phyloP scores from a whole-genome alignment of 306 rosid species.

The Dryas alaskensis region DNA sequence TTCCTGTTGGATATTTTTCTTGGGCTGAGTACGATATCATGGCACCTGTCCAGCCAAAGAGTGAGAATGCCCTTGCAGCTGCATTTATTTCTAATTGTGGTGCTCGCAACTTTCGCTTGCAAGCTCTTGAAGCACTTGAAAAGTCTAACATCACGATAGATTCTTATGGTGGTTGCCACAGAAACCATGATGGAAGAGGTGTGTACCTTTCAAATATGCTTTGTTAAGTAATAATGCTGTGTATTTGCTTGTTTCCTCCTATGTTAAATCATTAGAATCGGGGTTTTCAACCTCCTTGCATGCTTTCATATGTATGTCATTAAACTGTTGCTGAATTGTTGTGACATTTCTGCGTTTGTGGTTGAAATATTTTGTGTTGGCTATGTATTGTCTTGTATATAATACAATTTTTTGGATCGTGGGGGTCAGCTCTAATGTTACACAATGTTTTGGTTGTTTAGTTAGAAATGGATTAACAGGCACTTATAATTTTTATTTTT shows the following conservation, averaged over 20 bases:
- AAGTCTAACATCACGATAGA: constrained; percentile 55
- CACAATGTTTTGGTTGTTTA: background rate
- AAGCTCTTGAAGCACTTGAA: constrained; percentile 93
- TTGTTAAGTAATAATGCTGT: constrained; percentile 8
- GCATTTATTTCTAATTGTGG: constrained; percentile 98
- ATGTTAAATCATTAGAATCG: background rate
- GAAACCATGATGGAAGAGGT: constrained; percentile 85
- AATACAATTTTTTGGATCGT: background rate
- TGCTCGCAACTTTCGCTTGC: constrained; percentile 90
- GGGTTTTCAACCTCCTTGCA: constrained; percentile 1
- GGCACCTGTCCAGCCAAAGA: constrained; percentile 84
- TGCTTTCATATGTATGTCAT: background rate
- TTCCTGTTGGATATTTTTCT: constrained; percentile 97
- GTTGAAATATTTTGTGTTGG: background rate
- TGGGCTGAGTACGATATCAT: constrained; percentile 99
- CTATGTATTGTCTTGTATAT: background rate
- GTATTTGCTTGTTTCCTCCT: background rate
- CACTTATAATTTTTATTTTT: background rate
- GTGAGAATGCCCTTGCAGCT: constrained; percentile 84
- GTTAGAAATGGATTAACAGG: background rate
- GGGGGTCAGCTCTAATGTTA: background rate
- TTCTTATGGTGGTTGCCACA: constrained; percentile 92
- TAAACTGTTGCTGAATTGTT: background rate
- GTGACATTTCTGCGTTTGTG: background rate
- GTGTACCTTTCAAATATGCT: background rate